These are phyloP conservation scores for Penicillium nordicum DNA, from an alignment of 2,329 filamentous ascomycete species.

Conservation along the genomic window DNA sequence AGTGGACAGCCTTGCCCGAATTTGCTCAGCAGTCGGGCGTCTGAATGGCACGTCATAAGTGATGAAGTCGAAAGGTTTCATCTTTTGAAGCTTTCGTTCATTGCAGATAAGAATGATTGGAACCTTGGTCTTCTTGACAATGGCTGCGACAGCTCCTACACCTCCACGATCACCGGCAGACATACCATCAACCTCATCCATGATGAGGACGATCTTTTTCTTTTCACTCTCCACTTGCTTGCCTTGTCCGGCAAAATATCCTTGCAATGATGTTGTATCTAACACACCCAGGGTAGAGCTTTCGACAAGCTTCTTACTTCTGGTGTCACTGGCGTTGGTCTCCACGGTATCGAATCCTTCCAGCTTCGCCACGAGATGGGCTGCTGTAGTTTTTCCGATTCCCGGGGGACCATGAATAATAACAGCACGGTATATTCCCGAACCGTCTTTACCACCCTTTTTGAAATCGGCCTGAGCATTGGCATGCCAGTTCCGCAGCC, in stretches of 20 bases:
- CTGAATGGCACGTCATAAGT: conserved; percentile 83
- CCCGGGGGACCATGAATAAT: conserved; percentile 94
- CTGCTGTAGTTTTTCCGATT: conserved; percentile 96
- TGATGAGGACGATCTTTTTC: conserved; percentile 93
- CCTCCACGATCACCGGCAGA: conserved; percentile 94
- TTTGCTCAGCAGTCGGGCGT: conserved; percentile 84
- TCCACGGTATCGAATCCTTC: conserved; percentile 93
- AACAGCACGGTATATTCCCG: conserved; percentile 78
- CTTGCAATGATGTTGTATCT: conserved; percentile 86
- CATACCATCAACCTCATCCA: conserved; percentile 99
- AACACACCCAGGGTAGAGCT: conserved; percentile 82
- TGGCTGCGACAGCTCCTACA: conserved; percentile 87
- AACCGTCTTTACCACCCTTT: conserved; percentile 76
- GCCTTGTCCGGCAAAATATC: conserved; percentile 82
- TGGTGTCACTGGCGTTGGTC: conserved; percentile 90
- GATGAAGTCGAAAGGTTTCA: conserved; percentile 93
- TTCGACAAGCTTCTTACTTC: conserved; percentile 95
- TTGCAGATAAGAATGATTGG: conserved; percentile 98
- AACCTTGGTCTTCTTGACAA: conserved; percentile 92
- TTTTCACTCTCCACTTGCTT: conserved; percentile 75
- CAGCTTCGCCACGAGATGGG: conserved; percentile 86
- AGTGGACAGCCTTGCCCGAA: conserved; percentile 87
- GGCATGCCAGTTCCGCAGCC: conserved; percentile 80
- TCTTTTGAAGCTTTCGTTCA: conserved; percentile 86
- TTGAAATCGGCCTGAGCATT: conserved; percentile 78